These are phyloP conservation scores for Porpolomopsis calyptriformis DNA, from an alignment of 768 basidiomycete species.

Conservation along the genomic window DNA sequence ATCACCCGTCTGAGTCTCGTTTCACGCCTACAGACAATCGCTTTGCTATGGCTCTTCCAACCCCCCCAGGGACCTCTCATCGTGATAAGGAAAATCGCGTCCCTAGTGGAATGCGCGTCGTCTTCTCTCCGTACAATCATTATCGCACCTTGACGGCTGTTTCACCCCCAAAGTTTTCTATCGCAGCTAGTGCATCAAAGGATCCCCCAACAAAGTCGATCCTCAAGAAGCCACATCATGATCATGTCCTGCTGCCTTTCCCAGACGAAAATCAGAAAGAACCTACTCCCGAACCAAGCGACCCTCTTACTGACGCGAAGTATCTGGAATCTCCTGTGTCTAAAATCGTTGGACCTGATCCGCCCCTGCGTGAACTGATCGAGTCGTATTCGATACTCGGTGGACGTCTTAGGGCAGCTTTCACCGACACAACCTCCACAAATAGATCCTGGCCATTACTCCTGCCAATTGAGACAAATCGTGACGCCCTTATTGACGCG, in stretches of 20 bases:
- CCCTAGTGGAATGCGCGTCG: conserved; percentile 33
- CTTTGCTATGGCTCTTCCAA: conserved; percentile 39
- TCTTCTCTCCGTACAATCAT: conserved; percentile 43
- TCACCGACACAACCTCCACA: conserved; percentile 35
- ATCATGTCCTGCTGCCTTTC: conserved; percentile 31
- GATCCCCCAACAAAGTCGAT: conserved; percentile 53
- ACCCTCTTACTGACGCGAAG: conserved; percentile 49
- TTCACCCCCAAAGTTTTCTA: conserved; percentile 20
- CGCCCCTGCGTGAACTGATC: conserved; percentile 48
- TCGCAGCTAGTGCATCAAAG: conserved; percentile 26
- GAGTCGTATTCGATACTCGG: conserved; percentile 66
- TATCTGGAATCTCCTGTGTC: conserved; percentile 61
- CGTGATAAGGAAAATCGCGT: conserved; percentile 44
- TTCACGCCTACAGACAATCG: no score
- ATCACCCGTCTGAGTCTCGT: no score
- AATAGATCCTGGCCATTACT: conserved; percentile 65
- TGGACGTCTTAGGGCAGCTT: conserved; percentile 45
- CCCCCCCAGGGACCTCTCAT: conserved; percentile 52
- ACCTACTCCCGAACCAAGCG: conserved; percentile 65
- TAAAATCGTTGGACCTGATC: conserved; percentile 40
- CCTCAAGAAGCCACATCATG: conserved; percentile 44
- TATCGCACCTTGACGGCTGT: conserved; percentile 31
- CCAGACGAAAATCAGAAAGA: conserved; percentile 36
- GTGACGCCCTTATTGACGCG: conserved; percentile 40
- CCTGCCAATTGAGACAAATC: conserved; percentile 51